phyloP scores from a whole-genome alignment of 805 yeast species.

The Candida ficus region DNA sequence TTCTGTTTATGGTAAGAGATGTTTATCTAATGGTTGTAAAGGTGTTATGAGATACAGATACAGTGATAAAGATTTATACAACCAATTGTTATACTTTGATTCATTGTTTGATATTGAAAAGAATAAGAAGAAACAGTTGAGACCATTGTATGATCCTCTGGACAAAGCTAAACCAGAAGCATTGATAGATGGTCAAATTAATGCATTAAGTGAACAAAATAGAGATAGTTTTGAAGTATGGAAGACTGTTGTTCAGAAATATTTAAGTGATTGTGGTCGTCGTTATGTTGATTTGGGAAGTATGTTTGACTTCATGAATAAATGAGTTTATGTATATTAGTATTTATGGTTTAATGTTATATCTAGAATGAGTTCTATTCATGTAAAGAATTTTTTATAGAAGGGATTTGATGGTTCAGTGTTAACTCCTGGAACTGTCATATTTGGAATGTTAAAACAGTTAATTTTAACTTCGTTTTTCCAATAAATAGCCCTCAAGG shows the following conservation, averaged over 20 bases:
- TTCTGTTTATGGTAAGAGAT: slow-evolving; percentile 83
- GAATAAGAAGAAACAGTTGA: slow-evolving; percentile 52
- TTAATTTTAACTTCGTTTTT: too few relatives aligned
- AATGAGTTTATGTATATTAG: slow-evolving; percentile 1
- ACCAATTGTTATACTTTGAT: slow-evolving; percentile 75
- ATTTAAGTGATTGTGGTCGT: slow-evolving; percentile 78
- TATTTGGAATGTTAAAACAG: too few relatives aligned
- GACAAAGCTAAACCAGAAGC: slow-evolving; percentile 29
- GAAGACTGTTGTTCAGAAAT: slow-evolving; percentile 60
- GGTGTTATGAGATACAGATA: slow-evolving; percentile 80
- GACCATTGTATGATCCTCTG: slow-evolving; percentile 43
- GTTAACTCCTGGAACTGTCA: too few relatives aligned
- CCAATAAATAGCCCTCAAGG: too few relatives aligned
- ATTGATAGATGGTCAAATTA: slow-evolving; percentile 46
- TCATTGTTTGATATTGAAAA: slow-evolving; percentile 79
- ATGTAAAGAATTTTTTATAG: neutral
- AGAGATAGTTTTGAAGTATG: slow-evolving; percentile 51
- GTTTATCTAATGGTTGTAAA: slow-evolving; percentile 56
- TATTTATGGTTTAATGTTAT: neutral
- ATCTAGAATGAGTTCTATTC: neutral
- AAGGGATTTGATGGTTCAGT: too few relatives aligned
- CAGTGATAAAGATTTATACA: slow-evolving; percentile 75
- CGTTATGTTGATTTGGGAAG: slow-evolving; percentile 81
- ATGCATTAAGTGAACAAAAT: slow-evolving; percentile 78
- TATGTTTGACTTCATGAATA: slow-evolving; percentile 58